phyloP scores from a whole-genome alignment of 306 rosid genomes.

The Fagus crenata region DNA sequence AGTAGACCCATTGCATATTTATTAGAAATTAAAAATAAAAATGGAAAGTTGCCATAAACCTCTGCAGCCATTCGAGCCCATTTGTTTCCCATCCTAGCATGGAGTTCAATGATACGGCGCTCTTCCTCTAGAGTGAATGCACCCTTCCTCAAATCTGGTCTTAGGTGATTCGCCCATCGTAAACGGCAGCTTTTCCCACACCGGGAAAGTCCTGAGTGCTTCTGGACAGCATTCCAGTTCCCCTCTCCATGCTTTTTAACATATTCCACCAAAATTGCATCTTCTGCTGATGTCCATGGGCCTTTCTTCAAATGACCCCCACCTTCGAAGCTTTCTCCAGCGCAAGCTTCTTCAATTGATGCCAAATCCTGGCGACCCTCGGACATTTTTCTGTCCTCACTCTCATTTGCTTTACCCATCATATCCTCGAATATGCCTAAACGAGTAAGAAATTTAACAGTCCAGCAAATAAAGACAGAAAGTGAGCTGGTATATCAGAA shows the following conservation, averaged over 20 bases:
- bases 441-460: neutral
- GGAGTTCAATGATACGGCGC: conserved; percentile 42
- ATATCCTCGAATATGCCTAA: conserved; percentile 37
- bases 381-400: conserved; percentile 38
- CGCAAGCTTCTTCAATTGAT: conserved; percentile 40
- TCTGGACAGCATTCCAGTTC: conserved; percentile 73
- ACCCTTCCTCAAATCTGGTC: conserved; percentile 65
- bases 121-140: conserved; percentile 54
- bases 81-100: conserved; percentile 64
- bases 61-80: conserved; percentile 69
- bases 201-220: conserved; percentile 63
- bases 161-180: conserved; percentile 76
- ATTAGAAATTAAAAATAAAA: conserved; percentile 6
- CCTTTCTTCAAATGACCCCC: conserved; percentile 67
- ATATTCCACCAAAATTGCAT: conserved; percentile 54
- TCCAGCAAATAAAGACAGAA: conserved; percentile 15
- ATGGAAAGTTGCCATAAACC: conserved; percentile 30
- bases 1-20: conserved; percentile 3
- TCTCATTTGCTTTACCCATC: conserved; percentile 39
- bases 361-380: conserved; percentile 33
- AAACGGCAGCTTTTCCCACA: conserved; percentile 80
- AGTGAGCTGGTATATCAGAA: neutral
- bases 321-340: conserved; percentile 39
- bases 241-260: conserved; percentile 64
- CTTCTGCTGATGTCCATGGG: conserved; percentile 73